These are phyloP conservation scores for Glycine tomentella DNA, from an alignment of 306 rosid genomes.

Conservation along the genomic window DNA sequence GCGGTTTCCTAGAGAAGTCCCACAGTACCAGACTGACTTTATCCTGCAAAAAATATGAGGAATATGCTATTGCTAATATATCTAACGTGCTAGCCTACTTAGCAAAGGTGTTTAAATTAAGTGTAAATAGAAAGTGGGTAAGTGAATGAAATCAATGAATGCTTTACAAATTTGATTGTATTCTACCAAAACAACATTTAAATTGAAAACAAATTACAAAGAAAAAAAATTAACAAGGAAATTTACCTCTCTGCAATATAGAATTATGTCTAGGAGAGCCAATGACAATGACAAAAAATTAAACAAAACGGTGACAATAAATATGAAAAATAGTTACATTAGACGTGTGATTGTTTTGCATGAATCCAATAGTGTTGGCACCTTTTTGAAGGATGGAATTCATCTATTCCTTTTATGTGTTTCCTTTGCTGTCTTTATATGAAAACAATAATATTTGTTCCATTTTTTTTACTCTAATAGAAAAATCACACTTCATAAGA, in stretches of 20 bases:
- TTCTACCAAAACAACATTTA: too few species aligned
- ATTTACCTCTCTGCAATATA: too few species aligned
- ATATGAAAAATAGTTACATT: too few species aligned
- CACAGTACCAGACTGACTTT: background rate
- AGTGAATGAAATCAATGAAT: background rate
- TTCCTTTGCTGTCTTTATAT: too few species aligned
- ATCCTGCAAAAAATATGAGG: background rate
- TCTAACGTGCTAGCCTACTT: background rate
- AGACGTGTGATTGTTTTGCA: background rate
- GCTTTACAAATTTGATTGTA: too few species aligned
- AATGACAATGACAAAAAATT: too few species aligned
- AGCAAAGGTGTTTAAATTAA: background rate
- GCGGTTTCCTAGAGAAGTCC: background rate
- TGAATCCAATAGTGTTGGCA: background rate
- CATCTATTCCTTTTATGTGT: background rate
- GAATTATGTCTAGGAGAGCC: too few species aligned
- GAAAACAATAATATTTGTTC: background rate
- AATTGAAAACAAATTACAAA: too few species aligned
- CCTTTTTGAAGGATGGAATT: background rate
- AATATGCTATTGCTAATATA: conserved; percentile 5
- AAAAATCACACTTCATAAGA: background rate
- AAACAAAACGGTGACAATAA: too few species aligned
- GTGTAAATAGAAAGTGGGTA: too few species aligned
- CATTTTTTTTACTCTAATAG: background rate
- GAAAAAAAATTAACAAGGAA: too few species aligned